phyloP scores from a whole-genome alignment of 345 rosid genomes.

The Eucalyptus curtisii region DNA sequence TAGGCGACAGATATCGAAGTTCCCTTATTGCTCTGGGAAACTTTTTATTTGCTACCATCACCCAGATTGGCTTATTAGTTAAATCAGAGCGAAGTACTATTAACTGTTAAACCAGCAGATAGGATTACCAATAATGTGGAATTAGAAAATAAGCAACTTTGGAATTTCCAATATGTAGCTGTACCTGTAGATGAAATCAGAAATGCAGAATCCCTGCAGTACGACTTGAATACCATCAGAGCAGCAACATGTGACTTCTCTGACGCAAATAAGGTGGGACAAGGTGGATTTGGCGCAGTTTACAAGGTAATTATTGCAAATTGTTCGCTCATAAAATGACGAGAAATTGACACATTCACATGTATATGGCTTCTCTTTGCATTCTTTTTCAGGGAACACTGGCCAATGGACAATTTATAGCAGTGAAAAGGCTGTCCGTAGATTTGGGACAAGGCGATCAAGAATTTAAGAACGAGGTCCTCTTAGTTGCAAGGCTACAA shows the following conservation, averaged over 20 bases:
- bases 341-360: not conserved
- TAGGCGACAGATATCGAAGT: not conserved
- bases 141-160: not conserved
- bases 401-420: not conserved
- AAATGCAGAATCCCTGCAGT: not conserved
- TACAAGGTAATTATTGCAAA: not conserved
- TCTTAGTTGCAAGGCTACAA: not conserved
- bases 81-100: not conserved
- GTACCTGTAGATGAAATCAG: not conserved
- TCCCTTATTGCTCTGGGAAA: not conserved
- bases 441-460: not conserved
- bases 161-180: not conserved
- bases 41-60: not conserved
- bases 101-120: not conserved
- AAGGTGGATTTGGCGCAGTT: not conserved
- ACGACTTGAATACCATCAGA: not conserved
- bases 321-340: not conserved
- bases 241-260: constrained; percentile 14
- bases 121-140: not conserved
- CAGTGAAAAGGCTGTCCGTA: not conserved
- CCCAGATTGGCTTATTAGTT: not conserved
- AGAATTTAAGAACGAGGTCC: not conserved
- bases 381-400: not conserved
- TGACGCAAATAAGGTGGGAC: not conserved
- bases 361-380: not conserved